These are phyloP conservation scores for Francoa sonchifolia DNA, from an alignment of 441 rosid species.

Conservation along the genomic window DNA sequence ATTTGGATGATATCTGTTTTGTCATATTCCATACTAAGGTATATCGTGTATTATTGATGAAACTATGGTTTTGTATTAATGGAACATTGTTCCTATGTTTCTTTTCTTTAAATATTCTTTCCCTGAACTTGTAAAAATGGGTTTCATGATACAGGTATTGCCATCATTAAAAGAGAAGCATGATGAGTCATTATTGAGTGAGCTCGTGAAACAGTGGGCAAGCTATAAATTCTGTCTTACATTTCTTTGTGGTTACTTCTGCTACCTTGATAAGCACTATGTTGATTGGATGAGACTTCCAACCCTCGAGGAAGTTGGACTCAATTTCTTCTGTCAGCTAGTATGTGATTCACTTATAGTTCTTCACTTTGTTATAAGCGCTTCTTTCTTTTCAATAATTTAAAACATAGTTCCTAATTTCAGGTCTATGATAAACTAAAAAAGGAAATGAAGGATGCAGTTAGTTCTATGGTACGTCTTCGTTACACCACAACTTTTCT, in stretches of 20 bases:
- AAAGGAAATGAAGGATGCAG: constrained; percentile 33
- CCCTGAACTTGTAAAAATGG: background rate
- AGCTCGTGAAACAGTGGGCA: constrained; percentile 38
- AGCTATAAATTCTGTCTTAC: constrained; percentile 41
- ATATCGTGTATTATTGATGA: too few species aligned
- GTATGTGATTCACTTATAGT: constrained; percentile 8
- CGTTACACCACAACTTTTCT: background rate
- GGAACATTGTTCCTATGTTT: background rate
- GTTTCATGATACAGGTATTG: constrained; percentile 19
- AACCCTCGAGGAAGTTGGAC: constrained; percentile 37
- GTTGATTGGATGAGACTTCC: constrained; percentile 30
- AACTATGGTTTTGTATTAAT: too few species aligned
- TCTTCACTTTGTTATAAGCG: background rate
- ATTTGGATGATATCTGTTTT: too few species aligned
- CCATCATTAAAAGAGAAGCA: constrained; percentile 36
- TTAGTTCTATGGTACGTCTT: constrained; percentile 25
- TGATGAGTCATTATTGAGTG: constrained; percentile 39
- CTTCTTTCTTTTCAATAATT: background rate
- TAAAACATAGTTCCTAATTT: background rate
- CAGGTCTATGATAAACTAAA: constrained; percentile 28
- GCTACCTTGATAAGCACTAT: constrained; percentile 36
- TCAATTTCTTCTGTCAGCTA: constrained; percentile 26
- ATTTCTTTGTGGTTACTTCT: constrained; percentile 41
- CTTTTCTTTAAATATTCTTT: background rate
- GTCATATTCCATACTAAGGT: too few species aligned